A percentile compares a stretch with the other conserved stretches of the same genome.
Evolutionary conservation across 1,284 basidiomycete species (phyloP).

Genomic region (Psilocybe mexicana): DNA sequence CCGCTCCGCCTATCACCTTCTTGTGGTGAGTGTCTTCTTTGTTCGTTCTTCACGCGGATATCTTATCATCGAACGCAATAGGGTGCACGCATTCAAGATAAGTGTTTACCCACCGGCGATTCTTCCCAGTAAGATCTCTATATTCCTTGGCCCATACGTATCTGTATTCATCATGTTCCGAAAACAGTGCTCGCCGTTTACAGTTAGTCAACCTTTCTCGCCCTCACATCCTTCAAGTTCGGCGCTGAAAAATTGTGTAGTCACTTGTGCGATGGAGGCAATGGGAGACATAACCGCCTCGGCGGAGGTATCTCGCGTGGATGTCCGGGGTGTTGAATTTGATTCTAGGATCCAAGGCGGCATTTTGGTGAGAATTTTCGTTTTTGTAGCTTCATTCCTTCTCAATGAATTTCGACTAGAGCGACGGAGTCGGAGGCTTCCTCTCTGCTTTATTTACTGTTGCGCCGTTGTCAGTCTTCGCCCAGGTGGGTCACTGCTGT

Average conservation of each 20-base stretch:
- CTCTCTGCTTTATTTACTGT: conserved; percentile 74
- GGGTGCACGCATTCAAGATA: conserved; percentile 81
- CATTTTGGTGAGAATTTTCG: conserved; percentile 43
- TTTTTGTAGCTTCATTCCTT: background rate
- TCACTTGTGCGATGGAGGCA: conserved; percentile 78
- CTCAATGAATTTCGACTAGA: conserved; percentile 20
- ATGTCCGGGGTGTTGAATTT: conserved; percentile 72
- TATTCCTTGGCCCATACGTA: background rate
- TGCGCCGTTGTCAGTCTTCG: conserved; percentile 77
- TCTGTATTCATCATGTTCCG: background rate
- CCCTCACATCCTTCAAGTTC: background rate
- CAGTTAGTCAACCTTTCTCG: conserved; percentile 36
- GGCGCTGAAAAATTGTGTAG: conserved; percentile 30
- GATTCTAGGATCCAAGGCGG: conserved; percentile 83
- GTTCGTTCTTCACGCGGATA: background rate
- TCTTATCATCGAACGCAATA: background rate
- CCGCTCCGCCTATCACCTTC: conserved; percentile 78
- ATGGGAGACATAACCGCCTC: conserved; percentile 87
- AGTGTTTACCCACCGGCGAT: conserved; percentile 80
- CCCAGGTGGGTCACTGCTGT: conserved; percentile 36
- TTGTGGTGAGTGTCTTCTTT: conserved; percentile 43
- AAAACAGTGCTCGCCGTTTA: conserved; percentile 69
- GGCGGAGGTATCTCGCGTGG: conserved; percentile 74
- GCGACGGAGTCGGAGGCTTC: conserved; percentile 74
- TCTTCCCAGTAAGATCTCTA: conserved; percentile 47